A percentile compares a stretch with the other conserved stretches of the same genome.
Conservation (phyloP, 768 basidiomycete genomes). For the Trametes cubensis region DNA sequence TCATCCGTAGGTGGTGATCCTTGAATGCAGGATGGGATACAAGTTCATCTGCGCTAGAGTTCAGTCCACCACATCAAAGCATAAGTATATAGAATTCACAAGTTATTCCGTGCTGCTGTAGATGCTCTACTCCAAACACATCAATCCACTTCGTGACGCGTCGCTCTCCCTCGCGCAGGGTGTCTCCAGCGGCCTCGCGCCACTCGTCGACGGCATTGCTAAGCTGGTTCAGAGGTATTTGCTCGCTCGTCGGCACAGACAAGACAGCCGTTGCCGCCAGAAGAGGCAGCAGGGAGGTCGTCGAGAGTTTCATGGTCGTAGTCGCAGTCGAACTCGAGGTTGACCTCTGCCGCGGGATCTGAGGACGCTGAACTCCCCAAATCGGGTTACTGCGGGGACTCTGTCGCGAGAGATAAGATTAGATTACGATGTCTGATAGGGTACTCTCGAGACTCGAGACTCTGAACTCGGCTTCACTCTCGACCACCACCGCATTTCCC, state of each 20-base stretch:
- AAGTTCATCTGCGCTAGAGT: conserved; percentile 39
- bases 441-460: no score
- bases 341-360: no score
- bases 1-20: conserved; percentile 43
- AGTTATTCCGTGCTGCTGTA: conserved; percentile 68
- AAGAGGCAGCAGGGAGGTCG: conserved; percentile 14
- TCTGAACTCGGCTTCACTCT: no score
- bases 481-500: no score
- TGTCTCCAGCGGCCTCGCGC: conserved; percentile 43
- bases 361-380: no score
- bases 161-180: conserved; percentile 34
- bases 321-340: conserved; percentile 6
- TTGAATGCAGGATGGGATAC: conserved; percentile 42
- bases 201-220: conserved; percentile 27
- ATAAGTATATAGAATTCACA: conserved; percentile 51
- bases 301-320: conserved; percentile 19
- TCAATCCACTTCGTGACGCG: conserved; percentile 64
- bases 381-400: no score
- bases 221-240: conserved; percentile 45
- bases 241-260: conserved; percentile 46
- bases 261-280: conserved; percentile 36
- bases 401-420: no score
- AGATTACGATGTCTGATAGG: no score
- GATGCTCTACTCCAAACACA: conserved; percentile 58
- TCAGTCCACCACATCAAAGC: not conserved